These are phyloP conservation scores for Pichia ethanolica DNA, from an alignment of 805 yeast species.

Conservation along the genomic window DNA sequence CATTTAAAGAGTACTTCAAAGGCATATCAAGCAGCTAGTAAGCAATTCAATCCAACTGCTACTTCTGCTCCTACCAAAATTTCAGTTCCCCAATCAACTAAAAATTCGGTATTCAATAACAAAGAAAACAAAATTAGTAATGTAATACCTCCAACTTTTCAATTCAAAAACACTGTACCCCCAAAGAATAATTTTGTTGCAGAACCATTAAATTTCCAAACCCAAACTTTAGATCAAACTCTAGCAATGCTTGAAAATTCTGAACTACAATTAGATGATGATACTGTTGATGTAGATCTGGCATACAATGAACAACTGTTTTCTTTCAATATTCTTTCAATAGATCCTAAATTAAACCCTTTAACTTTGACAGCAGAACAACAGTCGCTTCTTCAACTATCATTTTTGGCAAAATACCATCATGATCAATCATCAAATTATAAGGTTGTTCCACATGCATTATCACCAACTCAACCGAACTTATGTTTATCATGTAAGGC, in stretches of 20 bases:
- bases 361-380: conserved; percentile 16
- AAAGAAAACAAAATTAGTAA: not conserved
- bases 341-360: conserved; percentile 19
- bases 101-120: not conserved
- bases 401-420: conserved; percentile 16
- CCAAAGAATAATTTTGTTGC: not conserved
- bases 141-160: conserved; percentile 5
- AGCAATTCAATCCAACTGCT: conserved; percentile 12
- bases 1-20: conserved; percentile 10
- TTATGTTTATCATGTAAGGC: conserved; percentile 13
- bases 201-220: conserved; percentile 2
- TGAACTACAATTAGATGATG: conserved; percentile 13
- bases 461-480: conserved; percentile 11
- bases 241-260: conserved; percentile 11
- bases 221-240: conserved; percentile 11
- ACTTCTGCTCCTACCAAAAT: conserved; percentile 12
- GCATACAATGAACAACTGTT: conserved; percentile 16
- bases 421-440: conserved; percentile 14
- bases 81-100: not conserved
- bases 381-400: conserved; percentile 15
- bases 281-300: conserved; percentile 9
- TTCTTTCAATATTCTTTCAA: conserved; percentile 16
- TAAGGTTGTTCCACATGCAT: conserved; percentile 7
- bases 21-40: conserved; percentile 7
- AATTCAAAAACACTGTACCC: conserved; percentile 6